Evolutionary conservation across 2,329 filamentous ascomycete species (phyloP), one percentile per base, ranked within the genome.

Genomic region (Paecilomyces dactylethromorphus): DNA sequence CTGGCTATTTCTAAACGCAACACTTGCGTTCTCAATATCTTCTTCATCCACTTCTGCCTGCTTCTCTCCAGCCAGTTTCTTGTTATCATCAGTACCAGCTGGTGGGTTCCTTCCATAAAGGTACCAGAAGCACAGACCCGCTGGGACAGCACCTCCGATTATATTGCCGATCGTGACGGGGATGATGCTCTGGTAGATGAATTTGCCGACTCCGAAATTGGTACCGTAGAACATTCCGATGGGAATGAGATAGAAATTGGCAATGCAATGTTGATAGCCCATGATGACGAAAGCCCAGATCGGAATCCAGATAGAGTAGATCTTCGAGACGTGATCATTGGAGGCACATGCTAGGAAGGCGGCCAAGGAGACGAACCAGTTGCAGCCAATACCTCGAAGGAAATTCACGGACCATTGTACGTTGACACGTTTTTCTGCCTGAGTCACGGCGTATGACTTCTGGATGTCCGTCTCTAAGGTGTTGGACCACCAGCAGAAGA

Each of bases 171-270:
- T 59, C n/a, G 59, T 50, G 13, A 56, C 58, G 21, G 11, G 73
- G 71, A 62, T 75, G 67, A 57, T 74, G 68, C 15, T 91, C 59
- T 75, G 74, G 63, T 74, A 84, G 71, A 78, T 76, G 55, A 74
- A 75, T 24, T 72, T 68, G 12, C 75, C 76, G 50, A 78, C 67
- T 1, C 69, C 68, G 60, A 80, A 79, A 58, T 78, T 56, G 5
- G 65, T 61, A 12, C 65, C 67, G 55, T 66, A 66, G 22, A 67
- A 65, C 62, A 68, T 69, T 29, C 64, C 67, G 53, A 69, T 62
- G 3, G 67, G 65, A n/a, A 64, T 54, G 45, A 64, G 62, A 7
- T 58, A 63, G 49, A 62, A 69, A 26, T 69, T 69, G 18, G 67
- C 67, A 31, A 69, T 64, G 26, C 56, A 63, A 55, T 69, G 67